Percentiles rank a stretch among this genome's conserved stretches.
Conservation (phyloP, 2,329 filamentous ascomycete genomes). For the Knufia fluminis region DNA sequence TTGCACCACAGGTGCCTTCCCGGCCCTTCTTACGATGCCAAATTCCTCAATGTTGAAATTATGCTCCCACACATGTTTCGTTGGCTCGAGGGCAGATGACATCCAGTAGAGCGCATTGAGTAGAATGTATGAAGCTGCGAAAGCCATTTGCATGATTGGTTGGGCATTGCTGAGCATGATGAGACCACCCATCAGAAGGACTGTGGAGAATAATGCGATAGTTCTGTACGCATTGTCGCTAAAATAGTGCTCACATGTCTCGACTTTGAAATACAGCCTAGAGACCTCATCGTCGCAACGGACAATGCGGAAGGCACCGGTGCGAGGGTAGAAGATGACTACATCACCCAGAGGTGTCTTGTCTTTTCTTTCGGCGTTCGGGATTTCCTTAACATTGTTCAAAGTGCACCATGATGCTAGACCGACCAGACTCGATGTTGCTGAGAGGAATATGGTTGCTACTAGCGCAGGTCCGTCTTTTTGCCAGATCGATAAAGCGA, state of each 20-base stretch:
- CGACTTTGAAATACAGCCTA: slow-evolving; percentile 54
- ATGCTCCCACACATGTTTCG: slow-evolving; percentile 14
- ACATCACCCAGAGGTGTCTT: slow-evolving; percentile 49
- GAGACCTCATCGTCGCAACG: slow-evolving; percentile 52
- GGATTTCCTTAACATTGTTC: slow-evolving; percentile 42
- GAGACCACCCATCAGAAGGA: slow-evolving; percentile 52
- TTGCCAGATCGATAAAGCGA: slow-evolving; percentile 42
- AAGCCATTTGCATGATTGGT: slow-evolving; percentile 52
- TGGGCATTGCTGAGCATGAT: slow-evolving; percentile 54
- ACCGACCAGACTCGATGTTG: slow-evolving; percentile 46
- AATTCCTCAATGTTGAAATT: slow-evolving; percentile 10
- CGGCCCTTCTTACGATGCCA: neutral
- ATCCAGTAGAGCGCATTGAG: slow-evolving; percentile 54
- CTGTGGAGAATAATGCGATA: slow-evolving; percentile 50
- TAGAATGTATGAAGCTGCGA: slow-evolving; percentile 49
- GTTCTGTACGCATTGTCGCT: slow-evolving; percentile 39
- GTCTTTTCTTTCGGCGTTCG: slow-evolving; percentile 21
- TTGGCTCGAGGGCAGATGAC: slow-evolving; percentile 31
- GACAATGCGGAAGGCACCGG: slow-evolving; percentile 51
- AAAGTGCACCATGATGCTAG: slow-evolving; percentile 52
- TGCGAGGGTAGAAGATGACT: slow-evolving; percentile 49
- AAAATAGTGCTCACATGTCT: slow-evolving; percentile 50
- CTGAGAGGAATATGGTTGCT: slow-evolving; percentile 44
- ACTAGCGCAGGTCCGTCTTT: slow-evolving; percentile 47
- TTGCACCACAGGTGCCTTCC: no score